These are phyloP conservation scores for Dioscorea dumetorum DNA, from an alignment of 106 monocot genomes.

Conservation along the genomic window DNA sequence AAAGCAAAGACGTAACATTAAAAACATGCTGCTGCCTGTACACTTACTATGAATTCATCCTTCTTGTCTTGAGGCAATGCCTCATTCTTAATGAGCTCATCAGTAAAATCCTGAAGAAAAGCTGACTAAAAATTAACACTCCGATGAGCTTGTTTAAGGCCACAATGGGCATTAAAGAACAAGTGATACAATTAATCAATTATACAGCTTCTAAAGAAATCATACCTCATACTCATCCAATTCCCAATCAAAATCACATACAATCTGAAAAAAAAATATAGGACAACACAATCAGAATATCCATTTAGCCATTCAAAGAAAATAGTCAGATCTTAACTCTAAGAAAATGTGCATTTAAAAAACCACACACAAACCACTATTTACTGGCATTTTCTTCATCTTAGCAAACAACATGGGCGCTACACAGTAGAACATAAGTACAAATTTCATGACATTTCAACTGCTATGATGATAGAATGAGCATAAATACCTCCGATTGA, in stretches of 20 bases:
- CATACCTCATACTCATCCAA: constrained; percentile 57
- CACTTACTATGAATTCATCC: constrained; percentile 69
- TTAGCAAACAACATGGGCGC: not conserved
- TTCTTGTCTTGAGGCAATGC: constrained; percentile 61
- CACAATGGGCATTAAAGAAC: no score
- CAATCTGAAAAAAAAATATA: constrained; percentile 36
- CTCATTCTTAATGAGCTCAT: constrained; percentile 51
- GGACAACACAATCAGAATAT: not conserved
- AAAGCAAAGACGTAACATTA: not conserved
- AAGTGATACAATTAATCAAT: no score
- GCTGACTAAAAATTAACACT: no score
- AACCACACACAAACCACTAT: not conserved
- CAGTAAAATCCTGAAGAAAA: constrained; percentile 56
- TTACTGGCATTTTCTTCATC: not conserved
- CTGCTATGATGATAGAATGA: not conserved
- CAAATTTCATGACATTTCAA: not conserved
- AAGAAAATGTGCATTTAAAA: not conserved
- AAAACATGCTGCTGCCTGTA: not conserved
- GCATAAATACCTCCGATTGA: not conserved
- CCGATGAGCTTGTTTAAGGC: no score
- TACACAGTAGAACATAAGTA: not conserved
- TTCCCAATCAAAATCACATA: constrained; percentile 72
- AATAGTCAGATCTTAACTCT: not conserved
- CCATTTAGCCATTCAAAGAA: not conserved
- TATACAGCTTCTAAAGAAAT: no score